These are phyloP conservation scores for Sphagnum magellanicum DNA, from an alignment of 228 moss, liverwort and hornwort genomes.

Conservation along the genomic window DNA sequence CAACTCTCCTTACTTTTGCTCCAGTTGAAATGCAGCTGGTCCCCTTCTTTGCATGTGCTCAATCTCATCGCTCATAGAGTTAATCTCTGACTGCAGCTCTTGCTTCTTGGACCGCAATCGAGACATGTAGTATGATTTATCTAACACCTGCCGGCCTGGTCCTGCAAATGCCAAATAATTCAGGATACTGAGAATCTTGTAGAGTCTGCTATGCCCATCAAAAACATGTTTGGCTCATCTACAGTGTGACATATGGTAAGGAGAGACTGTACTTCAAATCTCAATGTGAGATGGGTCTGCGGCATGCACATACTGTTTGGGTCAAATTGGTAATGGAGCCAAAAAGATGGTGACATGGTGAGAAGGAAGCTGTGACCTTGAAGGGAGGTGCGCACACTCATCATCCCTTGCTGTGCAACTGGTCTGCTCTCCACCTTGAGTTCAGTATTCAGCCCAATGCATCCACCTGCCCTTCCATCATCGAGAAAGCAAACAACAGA, in stretches of 20 bases:
- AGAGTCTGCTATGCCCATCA: no score
- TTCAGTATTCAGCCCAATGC: constrained; percentile 25
- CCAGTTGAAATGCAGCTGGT: constrained; percentile 32
- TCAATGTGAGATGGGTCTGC: no score
- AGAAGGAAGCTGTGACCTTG: constrained; percentile 36
- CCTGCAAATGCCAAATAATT: constrained; percentile 12
- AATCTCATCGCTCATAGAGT: constrained; percentile 44
- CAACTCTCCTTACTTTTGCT: constrained; percentile 32
- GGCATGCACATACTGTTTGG: no score
- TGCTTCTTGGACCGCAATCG: constrained; percentile 57
- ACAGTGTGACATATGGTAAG: no score
- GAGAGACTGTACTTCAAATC: no score
- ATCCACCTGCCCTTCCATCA: constrained; percentile 7
- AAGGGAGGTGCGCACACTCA: constrained; percentile 27
- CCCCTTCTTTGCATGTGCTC: constrained; percentile 42
- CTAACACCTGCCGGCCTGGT: constrained; percentile 52
- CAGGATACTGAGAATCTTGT: no score
- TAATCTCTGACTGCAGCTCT: constrained; percentile 58
- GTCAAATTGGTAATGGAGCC: no score
- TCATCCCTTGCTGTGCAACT: constrained; percentile 68
- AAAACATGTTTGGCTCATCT: no score
- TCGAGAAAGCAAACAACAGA: no score
- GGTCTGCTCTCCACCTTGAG: constrained; percentile 57
- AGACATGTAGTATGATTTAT: constrained; percentile 65
- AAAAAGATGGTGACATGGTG: neutral